Base-by-base conservation (phyloP, 2,329 filamentous ascomycete species). In the Sporothrix phasma region DNA sequence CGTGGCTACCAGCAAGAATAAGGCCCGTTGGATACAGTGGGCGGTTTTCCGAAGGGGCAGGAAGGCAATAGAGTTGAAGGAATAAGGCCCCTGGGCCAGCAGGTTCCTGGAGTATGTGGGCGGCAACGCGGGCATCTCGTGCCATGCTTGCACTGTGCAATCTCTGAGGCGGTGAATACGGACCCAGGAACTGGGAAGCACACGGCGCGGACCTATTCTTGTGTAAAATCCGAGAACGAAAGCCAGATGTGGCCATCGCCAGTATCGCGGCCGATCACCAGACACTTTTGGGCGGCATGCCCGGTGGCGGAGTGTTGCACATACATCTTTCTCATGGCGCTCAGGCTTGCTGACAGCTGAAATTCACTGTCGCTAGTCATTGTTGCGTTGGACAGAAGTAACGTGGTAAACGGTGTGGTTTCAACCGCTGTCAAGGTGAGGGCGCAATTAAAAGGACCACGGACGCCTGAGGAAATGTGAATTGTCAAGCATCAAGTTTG, bases 281-380 rank as follows among this genome's bases (percentile, higher is more conserved):
- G 46, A 2, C 2, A 19, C 47, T 15, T 26, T n/a, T 19, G 17
- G 47, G n/a, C 13, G 5, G 15, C n/a, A 17, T 56, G n/a, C 13
- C n/a, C n/a, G n/a, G n/a, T n/a, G n/a, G 31, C 17, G 5, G 19
- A 22, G 19, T n/a, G n/a, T 24, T n/a, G n/a, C n/a, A 70, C 87
- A 77, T 81, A 97, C 94, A 85, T 99, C 94, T 74, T 94, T 88
- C 75, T 94, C 89, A 75, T 99, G 94, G 72, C 93, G 70, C 86
- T 80, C 69, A 99, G 83, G 73, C 90, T 89, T 70, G 93, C 92
- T 67, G 94, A 96, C 72, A 99, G 86, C 83, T 93, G 96, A 82
- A 91, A 97, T 74, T 92, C 88, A 76, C 82, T 79, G 88, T 93
- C 92, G 70, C 69, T 69, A 11, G 47, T 43, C 65, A 65, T 66